These are phyloP conservation scores for Elsinoe ampelina DNA, from an alignment of 2,329 filamentous ascomycete species.

Conservation along the genomic window DNA sequence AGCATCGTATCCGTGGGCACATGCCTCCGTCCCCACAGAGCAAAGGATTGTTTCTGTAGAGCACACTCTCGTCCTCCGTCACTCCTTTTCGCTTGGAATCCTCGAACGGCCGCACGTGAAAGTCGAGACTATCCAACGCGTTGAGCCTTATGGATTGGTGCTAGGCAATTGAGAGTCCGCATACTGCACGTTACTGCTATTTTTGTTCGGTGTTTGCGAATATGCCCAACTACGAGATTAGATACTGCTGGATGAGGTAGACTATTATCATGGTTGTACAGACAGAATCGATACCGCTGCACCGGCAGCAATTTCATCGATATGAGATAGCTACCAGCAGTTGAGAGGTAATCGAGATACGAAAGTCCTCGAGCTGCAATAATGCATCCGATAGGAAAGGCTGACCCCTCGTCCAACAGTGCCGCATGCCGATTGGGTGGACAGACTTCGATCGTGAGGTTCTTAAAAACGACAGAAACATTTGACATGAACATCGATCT, in stretches of 20 bases:
- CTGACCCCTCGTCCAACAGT: neutral
- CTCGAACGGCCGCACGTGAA: constrained; percentile 9
- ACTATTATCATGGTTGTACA: neutral
- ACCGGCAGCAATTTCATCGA: constrained; percentile 5
- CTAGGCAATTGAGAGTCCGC: neutral
- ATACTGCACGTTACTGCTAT: neutral
- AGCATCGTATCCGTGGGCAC: neutral
- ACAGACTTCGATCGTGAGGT: neutral
- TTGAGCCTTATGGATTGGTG: neutral
- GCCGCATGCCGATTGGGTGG: neutral
- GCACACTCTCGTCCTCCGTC: neutral
- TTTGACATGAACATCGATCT: constrained; percentile 1
- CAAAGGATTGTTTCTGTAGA: neutral
- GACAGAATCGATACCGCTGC: constrained; percentile 2
- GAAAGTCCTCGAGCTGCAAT: neutral
- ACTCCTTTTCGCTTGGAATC: neutral
- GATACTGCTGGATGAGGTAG: constrained; percentile 3
- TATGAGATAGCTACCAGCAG: neutral
- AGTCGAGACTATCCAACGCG: constrained; percentile 4
- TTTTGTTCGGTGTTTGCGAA: neutral
- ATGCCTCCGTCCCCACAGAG: neutral
- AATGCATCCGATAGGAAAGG: constrained; percentile 1
- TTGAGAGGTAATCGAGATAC: neutral
- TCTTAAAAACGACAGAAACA: neutral
- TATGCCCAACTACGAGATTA: constrained; percentile 12